phyloP scores from a whole-genome alignment of 169 alveolate species.

The Ichthyophthirius multifiliis region DNA sequence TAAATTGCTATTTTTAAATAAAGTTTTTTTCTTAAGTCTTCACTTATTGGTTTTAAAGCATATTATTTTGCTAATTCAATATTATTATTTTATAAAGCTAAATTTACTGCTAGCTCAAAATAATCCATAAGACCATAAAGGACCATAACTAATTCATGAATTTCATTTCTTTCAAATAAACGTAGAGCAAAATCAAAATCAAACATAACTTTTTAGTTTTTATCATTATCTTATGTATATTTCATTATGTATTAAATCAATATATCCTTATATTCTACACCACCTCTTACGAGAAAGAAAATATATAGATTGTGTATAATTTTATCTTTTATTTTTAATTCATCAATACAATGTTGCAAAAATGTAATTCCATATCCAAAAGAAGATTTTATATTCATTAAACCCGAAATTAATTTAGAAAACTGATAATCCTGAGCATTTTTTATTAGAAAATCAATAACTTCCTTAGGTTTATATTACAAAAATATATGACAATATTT shows the following conservation, averaged over 20 bases:
- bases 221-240: background rate
- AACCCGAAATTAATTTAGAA: background rate
- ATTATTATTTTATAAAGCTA: background rate
- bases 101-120: background rate
- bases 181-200: background rate
- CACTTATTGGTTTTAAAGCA: background rate
- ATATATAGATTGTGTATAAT: conserved; percentile 1
- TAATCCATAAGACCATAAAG: background rate
- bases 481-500: background rate
- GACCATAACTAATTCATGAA: background rate
- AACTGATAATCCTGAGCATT: background rate
- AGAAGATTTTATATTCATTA: background rate
- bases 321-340: background rate
- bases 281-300: background rate
- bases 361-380: background rate
- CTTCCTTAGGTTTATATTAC: background rate
- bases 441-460: background rate
- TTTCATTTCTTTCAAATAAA: background rate
- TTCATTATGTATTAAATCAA: background rate
- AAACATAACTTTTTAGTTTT: background rate
- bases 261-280: too few species aligned
- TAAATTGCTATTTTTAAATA: background rate
- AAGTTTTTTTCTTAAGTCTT: background rate
- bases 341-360: background rate
- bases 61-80: background rate